Evolutionary conservation across 2,329 filamentous ascomycete genomes (phyloP), one percentile per base, ranked within the genome.

Genomic region (Botrytis cinerea): DNA sequence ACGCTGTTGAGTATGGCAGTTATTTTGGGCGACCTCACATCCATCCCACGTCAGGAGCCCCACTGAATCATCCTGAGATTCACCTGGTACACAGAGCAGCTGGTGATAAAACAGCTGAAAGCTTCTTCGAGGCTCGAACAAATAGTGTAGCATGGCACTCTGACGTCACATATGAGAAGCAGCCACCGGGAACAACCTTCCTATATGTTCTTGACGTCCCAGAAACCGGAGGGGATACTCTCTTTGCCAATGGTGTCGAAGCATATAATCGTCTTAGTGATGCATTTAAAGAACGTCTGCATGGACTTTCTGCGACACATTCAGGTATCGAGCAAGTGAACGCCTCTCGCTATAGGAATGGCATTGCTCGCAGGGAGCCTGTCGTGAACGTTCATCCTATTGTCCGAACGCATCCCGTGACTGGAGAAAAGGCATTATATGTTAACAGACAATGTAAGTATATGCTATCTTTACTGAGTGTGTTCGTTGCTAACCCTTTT

Each of bases 171-270:
- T 97, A 97, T 80, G 95, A 97, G 84, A 85, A 88, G 77, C 94
- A 98, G 83, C 94, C 95, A 1, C 94, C 95, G 0, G 93, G 94
- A 45, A 97, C 94, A 0, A 97, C 95, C 0, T 97, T 97, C 83
- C 83, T 97, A 51, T 97, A 97, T 80, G 86, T 94, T 68, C 87
- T 98, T n/a, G 94, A 97, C 80, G 91, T 89, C 62, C 94, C 94
- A 1, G 86, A 88, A 57, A 91, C 89, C 0, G 94, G 94, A 51
- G 95, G 94, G 66, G 94, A 97, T 80, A 97, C 94, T 0, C 84
- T 97, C 4, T 97, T 97, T 79, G 89, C 87, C 63, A 92, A 97
- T 80, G 89, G 92, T 77, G 93, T 86, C 0, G 91, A 92, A 82
- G 94, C 95, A 0, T 98, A 97, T 81, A 88, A 90, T 75, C 87